Evolutionary conservation across 2,329 filamentous ascomycete species (phyloP).

Genomic region (Penicillium nordicum): DNA sequence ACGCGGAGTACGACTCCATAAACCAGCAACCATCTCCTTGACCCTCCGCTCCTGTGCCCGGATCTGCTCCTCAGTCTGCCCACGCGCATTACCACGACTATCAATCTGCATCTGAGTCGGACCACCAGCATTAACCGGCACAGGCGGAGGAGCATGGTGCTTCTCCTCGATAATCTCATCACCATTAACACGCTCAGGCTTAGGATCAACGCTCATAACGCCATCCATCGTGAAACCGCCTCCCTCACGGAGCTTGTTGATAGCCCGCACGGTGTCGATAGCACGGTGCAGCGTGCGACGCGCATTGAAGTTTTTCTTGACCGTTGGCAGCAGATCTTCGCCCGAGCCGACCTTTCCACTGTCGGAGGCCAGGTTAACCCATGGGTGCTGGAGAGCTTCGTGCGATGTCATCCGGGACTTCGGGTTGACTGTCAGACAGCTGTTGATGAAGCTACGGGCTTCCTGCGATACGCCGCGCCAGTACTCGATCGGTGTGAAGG

Average conservation of each 20-base stretch:
- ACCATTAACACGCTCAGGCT: constrained; percentile 45
- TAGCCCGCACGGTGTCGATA: constrained; percentile 65
- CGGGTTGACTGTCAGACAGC: constrained; percentile 88
- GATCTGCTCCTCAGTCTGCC: constrained; percentile 62
- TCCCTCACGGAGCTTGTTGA: constrained; percentile 64
- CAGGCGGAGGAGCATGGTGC: constrained; percentile 19
- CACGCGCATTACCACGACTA: constrained; percentile 56
- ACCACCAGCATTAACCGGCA: background rate
- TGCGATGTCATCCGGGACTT: constrained; percentile 86
- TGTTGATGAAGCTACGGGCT: constrained; percentile 87
- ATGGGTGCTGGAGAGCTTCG: constrained; percentile 64
- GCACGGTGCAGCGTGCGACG: constrained; percentile 63
- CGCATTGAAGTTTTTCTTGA: constrained; percentile 70
- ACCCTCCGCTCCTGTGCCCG: constrained; percentile 58
- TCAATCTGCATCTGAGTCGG: constrained; percentile 53
- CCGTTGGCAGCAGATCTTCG: constrained; percentile 60
- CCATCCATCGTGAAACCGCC: constrained; percentile 63
- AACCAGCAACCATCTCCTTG: constrained; percentile 55
- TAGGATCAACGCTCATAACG: constrained; percentile 55
- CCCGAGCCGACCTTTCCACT: constrained; percentile 37
- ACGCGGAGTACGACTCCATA: constrained; percentile 48
- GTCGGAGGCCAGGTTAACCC: constrained; percentile 58
- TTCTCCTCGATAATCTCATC: constrained; percentile 42
- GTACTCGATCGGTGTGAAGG: constrained; percentile 90
- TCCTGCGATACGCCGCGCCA: constrained; percentile 88